Percentiles rank a stretch among this genome's conserved stretches.
These are phyloP conservation scores for Sporothrix luriei DNA, from an alignment of 2,329 filamentous ascomycete species.

Conservation along the genomic window DNA sequence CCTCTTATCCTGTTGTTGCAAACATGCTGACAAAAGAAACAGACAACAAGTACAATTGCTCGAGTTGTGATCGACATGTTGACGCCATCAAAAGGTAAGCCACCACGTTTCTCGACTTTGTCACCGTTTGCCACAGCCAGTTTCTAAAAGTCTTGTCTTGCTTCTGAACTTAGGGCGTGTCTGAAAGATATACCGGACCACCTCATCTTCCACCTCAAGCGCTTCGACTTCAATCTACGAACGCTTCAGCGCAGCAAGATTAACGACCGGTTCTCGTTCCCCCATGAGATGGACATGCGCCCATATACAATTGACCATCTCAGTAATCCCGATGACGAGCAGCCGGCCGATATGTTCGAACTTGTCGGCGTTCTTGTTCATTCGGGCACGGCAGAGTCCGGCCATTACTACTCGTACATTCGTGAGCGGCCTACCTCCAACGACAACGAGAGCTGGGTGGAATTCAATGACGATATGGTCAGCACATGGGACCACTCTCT, in stretches of 20 bases:
- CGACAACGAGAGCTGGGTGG: constrained; percentile 66
- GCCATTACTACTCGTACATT: constrained; percentile 96
- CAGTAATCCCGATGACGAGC: constrained; percentile 60
- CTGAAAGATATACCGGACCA: constrained; percentile 92
- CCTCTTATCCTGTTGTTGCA: background rate
- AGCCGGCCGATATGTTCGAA: constrained; percentile 77
- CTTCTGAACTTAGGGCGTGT: constrained; percentile 63
- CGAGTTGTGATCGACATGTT: constrained; percentile 82
- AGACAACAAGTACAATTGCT: constrained; percentile 99
- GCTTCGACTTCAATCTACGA: constrained; percentile 78
- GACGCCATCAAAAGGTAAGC: constrained; percentile 81
- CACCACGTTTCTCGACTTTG: background rate
- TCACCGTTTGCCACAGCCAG: background rate
- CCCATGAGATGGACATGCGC: constrained; percentile 78
- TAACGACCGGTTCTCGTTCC: constrained; percentile 92
- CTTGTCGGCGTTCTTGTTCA: constrained; percentile 95
- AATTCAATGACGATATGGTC: constrained; percentile 92
- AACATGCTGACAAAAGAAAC: constrained; percentile 1
- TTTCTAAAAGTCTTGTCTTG: background rate
- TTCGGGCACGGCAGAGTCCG: constrained; percentile 86
- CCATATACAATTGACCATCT: constrained; percentile 88
- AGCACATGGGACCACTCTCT: constrained; percentile 70
- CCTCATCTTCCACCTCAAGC: constrained; percentile 90
- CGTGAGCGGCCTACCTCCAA: constrained; percentile 69
- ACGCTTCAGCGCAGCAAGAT: constrained; percentile 86